Evolutionary conservation across 1,284 basidiomycete genomes (phyloP).

Genomic region (Austroboletus niveus): DNA sequence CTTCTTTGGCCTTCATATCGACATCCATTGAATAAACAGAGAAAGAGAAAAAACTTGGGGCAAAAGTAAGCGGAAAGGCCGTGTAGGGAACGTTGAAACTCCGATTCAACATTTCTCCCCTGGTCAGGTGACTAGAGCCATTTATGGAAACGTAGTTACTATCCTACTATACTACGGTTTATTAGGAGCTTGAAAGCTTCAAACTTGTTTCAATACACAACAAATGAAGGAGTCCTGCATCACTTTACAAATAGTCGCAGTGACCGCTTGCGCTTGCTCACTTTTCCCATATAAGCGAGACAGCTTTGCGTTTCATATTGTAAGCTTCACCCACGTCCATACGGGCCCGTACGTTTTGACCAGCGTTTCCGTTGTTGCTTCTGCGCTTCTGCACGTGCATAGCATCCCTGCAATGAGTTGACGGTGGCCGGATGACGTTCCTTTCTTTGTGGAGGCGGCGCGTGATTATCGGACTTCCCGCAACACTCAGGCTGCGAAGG

Average conservation of each 20-base stretch:
- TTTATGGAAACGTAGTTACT: too few relatives aligned
- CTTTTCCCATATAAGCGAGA: too few relatives aligned
- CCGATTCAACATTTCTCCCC: background rate
- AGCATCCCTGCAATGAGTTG: conserved; percentile 2
- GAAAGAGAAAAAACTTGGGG: conserved; percentile 3
- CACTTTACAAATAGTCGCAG: too few relatives aligned
- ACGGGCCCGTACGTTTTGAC: background rate
- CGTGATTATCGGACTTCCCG: background rate
- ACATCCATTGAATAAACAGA: conserved; percentile 56
- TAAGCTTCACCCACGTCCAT: too few relatives aligned
- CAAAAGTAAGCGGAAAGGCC: conserved; percentile 11
- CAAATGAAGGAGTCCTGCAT: too few relatives aligned
- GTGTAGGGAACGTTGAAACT: background rate
- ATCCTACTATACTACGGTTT: too few relatives aligned
- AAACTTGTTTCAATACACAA: too few relatives aligned
- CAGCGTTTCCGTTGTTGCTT: too few relatives aligned
- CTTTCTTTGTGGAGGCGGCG: background rate
- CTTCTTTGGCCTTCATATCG: conserved; percentile 75
- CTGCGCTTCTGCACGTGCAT: conserved; percentile 2
- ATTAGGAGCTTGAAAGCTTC: too few relatives aligned
- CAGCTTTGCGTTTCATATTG: too few relatives aligned
- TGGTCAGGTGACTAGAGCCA: background rate
- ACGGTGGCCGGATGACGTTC: background rate
- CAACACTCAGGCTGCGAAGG: too few relatives aligned
- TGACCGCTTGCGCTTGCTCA: too few relatives aligned